These are phyloP conservation scores for Suhomyces prunicola DNA, from an alignment of 805 yeast species.

Conservation along the genomic window DNA sequence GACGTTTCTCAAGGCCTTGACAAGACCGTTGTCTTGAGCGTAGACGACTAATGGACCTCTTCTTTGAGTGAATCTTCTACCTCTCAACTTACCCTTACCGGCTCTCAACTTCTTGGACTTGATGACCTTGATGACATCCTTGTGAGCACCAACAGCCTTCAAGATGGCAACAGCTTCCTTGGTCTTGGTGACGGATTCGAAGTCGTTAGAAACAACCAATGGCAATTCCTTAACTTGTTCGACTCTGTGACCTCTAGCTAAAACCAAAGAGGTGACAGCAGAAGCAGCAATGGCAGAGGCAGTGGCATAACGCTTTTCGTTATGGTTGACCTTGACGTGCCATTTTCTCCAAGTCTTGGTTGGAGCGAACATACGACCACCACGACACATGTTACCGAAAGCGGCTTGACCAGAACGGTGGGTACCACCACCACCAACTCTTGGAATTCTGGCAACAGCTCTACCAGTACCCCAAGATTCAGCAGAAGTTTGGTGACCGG, in stretches of 20 bases:
- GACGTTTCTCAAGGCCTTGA: slow-evolving; percentile 98
- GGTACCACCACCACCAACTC: slow-evolving; percentile 99
- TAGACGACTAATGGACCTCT: slow-evolving; percentile 99
- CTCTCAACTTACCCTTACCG: slow-evolving; percentile 99
- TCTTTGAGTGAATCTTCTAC: slow-evolving; percentile 99
- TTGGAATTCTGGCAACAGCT: slow-evolving; percentile 99
- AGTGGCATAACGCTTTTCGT: slow-evolving; percentile 99
- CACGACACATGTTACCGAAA: slow-evolving; percentile 99
- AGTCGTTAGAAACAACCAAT: slow-evolving; percentile 89
- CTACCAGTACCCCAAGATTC: slow-evolving; percentile 99
- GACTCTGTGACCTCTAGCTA: slow-evolving; percentile 99
- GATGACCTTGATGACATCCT: slow-evolving; percentile 96
- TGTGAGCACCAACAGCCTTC: slow-evolving; percentile 98
- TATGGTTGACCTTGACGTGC: slow-evolving; percentile 99
- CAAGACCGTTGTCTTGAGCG: slow-evolving; percentile 96
- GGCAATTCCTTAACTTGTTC: slow-evolving; percentile 98
- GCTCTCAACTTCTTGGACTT: slow-evolving; percentile 99
- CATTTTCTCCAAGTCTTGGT: slow-evolving; percentile 99
- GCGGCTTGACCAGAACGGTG: slow-evolving; percentile 99
- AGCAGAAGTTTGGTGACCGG: slow-evolving; percentile 99
- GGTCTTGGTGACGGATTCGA: slow-evolving; percentile 93
- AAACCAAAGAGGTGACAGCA: slow-evolving; percentile 95
- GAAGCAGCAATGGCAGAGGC: slow-evolving; percentile 99
- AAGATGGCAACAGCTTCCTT: slow-evolving; percentile 98
- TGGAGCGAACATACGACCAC: slow-evolving; percentile 99